Conservation (phyloP, 257 asterid species). For the Solanum ossicruentum region DNA sequence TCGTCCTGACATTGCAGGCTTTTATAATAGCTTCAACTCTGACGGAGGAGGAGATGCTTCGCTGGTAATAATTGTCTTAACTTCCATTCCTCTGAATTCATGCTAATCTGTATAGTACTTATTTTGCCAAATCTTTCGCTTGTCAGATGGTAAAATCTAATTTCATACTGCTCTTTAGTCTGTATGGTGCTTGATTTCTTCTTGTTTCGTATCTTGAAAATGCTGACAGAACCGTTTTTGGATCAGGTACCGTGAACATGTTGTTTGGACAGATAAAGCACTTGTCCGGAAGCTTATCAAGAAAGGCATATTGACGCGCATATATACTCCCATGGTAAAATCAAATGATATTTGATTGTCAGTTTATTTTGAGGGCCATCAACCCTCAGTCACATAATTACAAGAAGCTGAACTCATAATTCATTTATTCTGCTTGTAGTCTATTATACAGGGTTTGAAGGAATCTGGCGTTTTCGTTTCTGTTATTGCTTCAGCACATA, state of each 20-base stretch:
- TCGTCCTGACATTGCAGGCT: constrained; percentile 19
- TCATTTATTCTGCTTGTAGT: constrained; percentile 7
- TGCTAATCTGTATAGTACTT: neutral
- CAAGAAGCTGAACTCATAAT: neutral
- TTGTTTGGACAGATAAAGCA: constrained; percentile 28
- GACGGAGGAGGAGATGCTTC: constrained; percentile 34
- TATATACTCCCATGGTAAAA: constrained; percentile 29
- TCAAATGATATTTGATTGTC: neutral
- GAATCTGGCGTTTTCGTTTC: constrained; percentile 27
- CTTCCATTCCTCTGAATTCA: neutral
- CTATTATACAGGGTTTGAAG: constrained; percentile 23
- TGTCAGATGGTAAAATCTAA: neutral
- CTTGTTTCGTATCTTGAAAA: neutral
- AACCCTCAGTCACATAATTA: neutral
- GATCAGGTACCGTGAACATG: constrained; percentile 28
- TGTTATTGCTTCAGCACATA: constrained; percentile 11
- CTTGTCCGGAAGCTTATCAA: constrained; percentile 14
- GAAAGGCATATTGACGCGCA: constrained; percentile 19
- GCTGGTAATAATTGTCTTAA: constrained; percentile 16
- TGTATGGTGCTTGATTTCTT: neutral
- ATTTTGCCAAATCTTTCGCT: neutral
- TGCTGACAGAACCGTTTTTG: neutral
- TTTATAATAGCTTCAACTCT: constrained; percentile 31
- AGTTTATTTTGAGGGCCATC: neutral
- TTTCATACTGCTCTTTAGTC: neutral